Evolutionary conservation across 768 basidiomycete species (phyloP).

Genomic region (Russula emetica): DNA sequence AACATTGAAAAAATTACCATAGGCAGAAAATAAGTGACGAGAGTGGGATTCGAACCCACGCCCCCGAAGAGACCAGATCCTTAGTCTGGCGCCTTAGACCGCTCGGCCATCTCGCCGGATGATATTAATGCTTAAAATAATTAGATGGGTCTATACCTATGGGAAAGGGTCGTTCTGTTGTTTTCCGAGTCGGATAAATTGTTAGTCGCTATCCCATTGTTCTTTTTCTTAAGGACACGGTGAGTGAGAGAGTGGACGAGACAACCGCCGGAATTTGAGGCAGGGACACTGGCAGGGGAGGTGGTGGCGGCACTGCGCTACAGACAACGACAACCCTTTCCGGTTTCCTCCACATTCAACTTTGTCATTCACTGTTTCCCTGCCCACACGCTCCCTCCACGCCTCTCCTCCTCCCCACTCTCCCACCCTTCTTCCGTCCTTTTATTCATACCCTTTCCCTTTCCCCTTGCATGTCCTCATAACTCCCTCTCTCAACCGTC

Average conservation of each 20-base stretch:
- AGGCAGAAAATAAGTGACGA: conserved; percentile 27
- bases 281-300: too few relatives aligned
- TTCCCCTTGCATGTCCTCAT: conserved; percentile 19
- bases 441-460: not conserved
- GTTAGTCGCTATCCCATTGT: not conserved
- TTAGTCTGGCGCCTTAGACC: conserved; percentile 88
- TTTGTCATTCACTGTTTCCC: conserved; percentile 5
- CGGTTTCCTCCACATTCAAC: not conserved
- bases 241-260: not conserved
- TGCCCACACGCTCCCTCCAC: conserved; percentile 27
- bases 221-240: not conserved
- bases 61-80: conserved; percentile 49
- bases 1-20: not conserved
- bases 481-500: not conserved
- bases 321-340: not conserved
- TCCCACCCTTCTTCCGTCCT: conserved; percentile 34
- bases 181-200: not conserved
- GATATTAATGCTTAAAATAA: not conserved
- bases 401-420: conserved; percentile 36
- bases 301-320: not conserved
- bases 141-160: not conserved
- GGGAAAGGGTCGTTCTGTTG: not conserved
- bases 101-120: conserved; percentile 68
- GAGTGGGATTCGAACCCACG: conserved; percentile 52
- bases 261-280: not conserved